Conservation (phyloP, 1,284 basidiomycete genomes). For the Microbotryum silenes-acaulis region DNA sequence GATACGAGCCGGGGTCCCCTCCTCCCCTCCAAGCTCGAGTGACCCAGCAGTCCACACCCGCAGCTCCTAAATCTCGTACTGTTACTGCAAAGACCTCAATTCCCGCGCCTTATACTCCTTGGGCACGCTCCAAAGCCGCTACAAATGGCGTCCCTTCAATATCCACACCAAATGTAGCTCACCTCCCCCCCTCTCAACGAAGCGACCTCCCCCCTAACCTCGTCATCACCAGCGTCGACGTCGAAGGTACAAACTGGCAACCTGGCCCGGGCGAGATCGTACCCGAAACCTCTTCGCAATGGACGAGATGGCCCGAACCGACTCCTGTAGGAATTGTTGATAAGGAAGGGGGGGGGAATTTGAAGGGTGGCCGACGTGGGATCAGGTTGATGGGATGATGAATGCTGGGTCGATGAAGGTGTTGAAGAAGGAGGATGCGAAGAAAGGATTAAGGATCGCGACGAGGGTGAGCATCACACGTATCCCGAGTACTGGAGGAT, state of each 20-base stretch:
- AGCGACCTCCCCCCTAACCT: slow-evolving; percentile 26
- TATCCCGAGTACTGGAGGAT: not conserved
- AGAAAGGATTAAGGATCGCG: slow-evolving; percentile 9
- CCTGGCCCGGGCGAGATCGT: slow-evolving; percentile 14
- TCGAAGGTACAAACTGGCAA: slow-evolving; percentile 24
- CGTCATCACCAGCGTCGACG: slow-evolving; percentile 29
- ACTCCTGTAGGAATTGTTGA: not conserved
- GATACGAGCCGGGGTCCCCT: too few species aligned
- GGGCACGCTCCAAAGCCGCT: too few species aligned
- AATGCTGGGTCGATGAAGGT: too few species aligned
- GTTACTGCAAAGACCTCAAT: not conserved
- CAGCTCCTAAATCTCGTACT: not conserved
- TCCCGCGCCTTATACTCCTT: not conserved
- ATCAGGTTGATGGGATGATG: too few species aligned
- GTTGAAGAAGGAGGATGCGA: too few species aligned
- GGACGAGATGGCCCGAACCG: not conserved
- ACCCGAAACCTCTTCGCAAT: slow-evolving; percentile 17
- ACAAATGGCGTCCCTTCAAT: too few species aligned
- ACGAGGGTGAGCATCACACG: slow-evolving; percentile 15
- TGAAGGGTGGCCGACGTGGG: not conserved
- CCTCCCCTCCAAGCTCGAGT: not conserved
- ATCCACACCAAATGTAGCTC: too few species aligned
- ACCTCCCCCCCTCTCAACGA: slow-evolving; percentile 6
- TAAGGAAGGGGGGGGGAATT: not conserved
- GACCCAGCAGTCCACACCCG: not conserved